Base-by-base conservation (phyloP, 2,329 filamentous ascomycete species). In the Aspergillus bombycis region DNA sequence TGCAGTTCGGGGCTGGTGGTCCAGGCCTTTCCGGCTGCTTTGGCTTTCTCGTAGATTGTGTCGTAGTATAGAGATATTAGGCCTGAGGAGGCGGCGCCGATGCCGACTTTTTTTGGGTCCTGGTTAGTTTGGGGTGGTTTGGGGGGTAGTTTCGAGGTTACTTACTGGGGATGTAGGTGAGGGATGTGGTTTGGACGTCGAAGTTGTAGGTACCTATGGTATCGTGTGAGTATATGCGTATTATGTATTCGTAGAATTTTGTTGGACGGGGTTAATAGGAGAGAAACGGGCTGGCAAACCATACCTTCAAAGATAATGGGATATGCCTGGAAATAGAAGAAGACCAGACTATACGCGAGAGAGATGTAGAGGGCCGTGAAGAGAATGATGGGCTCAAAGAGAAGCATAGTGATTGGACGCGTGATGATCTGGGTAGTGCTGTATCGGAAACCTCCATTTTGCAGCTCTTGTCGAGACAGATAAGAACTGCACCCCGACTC, bases 281-380 rank as follows among this genome's bases (percentile, higher is more conserved):
- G 0, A n/a, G 11, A 36, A 10, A 4, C 6, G 23, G 5, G 4
- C 12, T n/a, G 11, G 12, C 4, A 16, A 1, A 30, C 46, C 57
- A 14, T 67, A 74, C 74, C 71, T 62, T 85, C 80, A 75, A 92
- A 94, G 66, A 93, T 90, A 64, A 89, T 82, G 1, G 88, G 88
- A 74, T 89, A 94, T 2, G 90, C 89, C 74, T 92, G 88, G 70
- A 94, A 92, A 72, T 88, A 92, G 78, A 94, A 91, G 81, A 88
- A 89, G 65, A 89, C 86, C 64, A 89, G 84, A 4, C 82, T 85
- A 72, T 93, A 94, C 38, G 88, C 84, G 32, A 94, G 81, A 38
- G 91, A 88, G 12, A 93, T 81, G 75, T 93, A 94, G 71, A 86
- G 73, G 74, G 89, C 92, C 1, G 85, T 87, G 56, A 88, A 89